Conservation (phyloP, 1,284 basidiomycete genomes). For the Cystobasidiaceae sp. region DNA sequence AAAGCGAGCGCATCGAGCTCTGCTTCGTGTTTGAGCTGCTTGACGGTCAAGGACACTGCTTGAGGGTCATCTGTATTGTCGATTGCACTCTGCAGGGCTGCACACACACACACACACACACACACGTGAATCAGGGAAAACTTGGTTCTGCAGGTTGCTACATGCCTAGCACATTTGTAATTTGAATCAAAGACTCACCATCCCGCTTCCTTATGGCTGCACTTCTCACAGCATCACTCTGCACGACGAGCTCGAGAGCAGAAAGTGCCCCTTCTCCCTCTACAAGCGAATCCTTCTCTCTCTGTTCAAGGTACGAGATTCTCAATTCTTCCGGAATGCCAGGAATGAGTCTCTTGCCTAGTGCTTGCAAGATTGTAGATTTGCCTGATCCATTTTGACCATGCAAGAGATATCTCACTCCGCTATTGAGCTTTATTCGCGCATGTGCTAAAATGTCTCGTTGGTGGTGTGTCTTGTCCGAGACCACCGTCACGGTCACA, state of each 20-base stretch:
- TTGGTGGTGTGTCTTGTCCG: too few species aligned
- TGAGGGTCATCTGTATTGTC: slow-evolving; percentile 40
- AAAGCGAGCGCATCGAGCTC: slow-evolving; percentile 50
- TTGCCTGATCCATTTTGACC: slow-evolving; percentile 58
- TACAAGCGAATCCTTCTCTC: slow-evolving; percentile 48
- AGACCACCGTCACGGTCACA: slow-evolving; percentile 53
- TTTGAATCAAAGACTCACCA: slow-evolving; percentile 37
- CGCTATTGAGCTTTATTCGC: slow-evolving; percentile 52
- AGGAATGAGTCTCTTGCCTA: slow-evolving; percentile 53
- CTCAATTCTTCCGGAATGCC: slow-evolving; percentile 54
- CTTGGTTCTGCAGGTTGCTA: too few species aligned
- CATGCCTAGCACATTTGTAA: too few species aligned
- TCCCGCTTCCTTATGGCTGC: slow-evolving; percentile 42
- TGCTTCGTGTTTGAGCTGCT: slow-evolving; percentile 41
- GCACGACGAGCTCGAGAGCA: slow-evolving; percentile 47
- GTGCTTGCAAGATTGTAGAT: slow-evolving; percentile 52
- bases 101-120: not conserved
- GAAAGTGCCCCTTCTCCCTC: too few species aligned
- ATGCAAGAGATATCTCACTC: slow-evolving; percentile 41
- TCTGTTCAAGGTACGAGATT: slow-evolving; percentile 56
- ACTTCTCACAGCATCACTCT: slow-evolving; percentile 45
- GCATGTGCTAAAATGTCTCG: slow-evolving; percentile 55
- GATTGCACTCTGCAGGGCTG: slow-evolving; percentile 43
- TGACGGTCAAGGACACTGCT: slow-evolving; percentile 40
- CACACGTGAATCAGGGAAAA: too few species aligned